A percentile compares a stretch with the other conserved stretches of the same genome.
Conservation (phyloP, 768 basidiomycete species). For the Hortiboletus campestris region DNA sequence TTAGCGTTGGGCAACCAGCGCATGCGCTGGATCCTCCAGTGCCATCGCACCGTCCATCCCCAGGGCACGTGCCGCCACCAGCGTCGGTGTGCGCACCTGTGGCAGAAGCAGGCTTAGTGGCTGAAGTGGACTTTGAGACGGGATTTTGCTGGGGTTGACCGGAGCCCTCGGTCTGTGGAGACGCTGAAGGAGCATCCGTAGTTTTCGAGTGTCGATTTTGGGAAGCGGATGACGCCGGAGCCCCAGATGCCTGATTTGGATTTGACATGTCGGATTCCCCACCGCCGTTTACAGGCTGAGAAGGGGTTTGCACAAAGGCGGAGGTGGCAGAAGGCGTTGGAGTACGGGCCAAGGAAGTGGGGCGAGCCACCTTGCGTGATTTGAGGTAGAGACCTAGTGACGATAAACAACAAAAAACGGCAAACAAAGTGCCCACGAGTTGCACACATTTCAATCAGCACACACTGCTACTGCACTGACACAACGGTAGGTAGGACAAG, state of each 20-base stretch:
- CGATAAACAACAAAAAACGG: conserved; percentile 34
- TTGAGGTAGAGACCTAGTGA: conserved; percentile 80
- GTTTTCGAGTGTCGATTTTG: conserved; percentile 33
- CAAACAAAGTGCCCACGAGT: conserved; percentile 37
- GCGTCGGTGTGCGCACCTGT: conserved; percentile 32
- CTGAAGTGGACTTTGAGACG: conserved; percentile 22
- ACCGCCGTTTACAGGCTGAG: conserved; percentile 34
- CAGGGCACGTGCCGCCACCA: conserved; percentile 83
- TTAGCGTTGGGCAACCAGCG: conserved; percentile 94
- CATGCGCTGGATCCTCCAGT: conserved; percentile 93
- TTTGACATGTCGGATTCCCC: conserved; percentile 36
- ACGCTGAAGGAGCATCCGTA: conserved; percentile 28
- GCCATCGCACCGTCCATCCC: conserved; percentile 97
- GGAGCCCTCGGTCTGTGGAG: conserved; percentile 26
- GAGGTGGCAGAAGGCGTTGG: conserved; percentile 35
- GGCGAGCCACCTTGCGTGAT: conserved; percentile 73
- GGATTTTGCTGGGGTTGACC: conserved; percentile 27
- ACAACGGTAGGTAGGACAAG: conserved; percentile 32
- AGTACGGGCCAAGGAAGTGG: conserved; percentile 51
- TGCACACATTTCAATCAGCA: conserved; percentile 41
- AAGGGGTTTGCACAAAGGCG: conserved; percentile 31
- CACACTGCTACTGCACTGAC: conserved; percentile 35
- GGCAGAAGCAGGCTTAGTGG: conserved; percentile 27
- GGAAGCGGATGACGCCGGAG: conserved; percentile 27
- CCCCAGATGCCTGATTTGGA: conserved; percentile 35